Percentiles rank a stretch among this genome's conserved stretches.
These are phyloP conservation scores for Leishmania amazonensis DNA, from an alignment of 208 protist genomes.

Conservation along the genomic window DNA sequence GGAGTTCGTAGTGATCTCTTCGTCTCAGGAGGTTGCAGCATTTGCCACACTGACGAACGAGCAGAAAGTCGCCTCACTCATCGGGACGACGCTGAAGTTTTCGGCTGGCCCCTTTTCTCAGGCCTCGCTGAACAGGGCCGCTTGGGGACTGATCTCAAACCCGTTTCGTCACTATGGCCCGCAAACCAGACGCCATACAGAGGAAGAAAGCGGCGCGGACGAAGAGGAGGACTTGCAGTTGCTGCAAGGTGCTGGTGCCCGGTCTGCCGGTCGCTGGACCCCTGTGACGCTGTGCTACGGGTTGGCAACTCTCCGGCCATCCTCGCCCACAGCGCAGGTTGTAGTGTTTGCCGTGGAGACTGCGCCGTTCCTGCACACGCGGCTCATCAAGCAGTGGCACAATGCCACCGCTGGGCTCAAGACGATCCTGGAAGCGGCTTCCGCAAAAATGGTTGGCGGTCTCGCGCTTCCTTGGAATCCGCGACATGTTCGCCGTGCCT, in stretches of 20 bases:
- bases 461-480: conserved; percentile 74
- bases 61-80: conserved; percentile 10
- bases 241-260: conserved; percentile 15
- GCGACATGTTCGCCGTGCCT: conserved; percentile 62
- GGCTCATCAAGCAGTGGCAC: conserved; percentile 85
- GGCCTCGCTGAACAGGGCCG: not conserved
- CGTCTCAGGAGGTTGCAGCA: conserved; percentile 5
- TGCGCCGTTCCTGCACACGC: conserved; percentile 62
- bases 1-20: conserved; percentile 26
- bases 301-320: conserved; percentile 22
- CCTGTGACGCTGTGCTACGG: conserved; percentile 68
- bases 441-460: conserved; percentile 11
- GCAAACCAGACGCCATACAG: conserved; percentile 1
- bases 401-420: conserved; percentile 67
- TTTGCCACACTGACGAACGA: conserved; percentile 9
- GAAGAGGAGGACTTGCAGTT: conserved; percentile 28
- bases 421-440: conserved; percentile 31
- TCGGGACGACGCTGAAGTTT: conserved; percentile 18
- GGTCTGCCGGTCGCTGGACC: conserved; percentile 26
- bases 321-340: conserved; percentile 13
- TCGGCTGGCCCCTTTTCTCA: conserved; percentile 25
- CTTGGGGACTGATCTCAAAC: conserved; percentile 20
- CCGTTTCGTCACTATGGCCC: conserved; percentile 32
- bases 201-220: conserved; percentile 9
- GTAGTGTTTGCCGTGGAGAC: conserved; percentile 70